phyloP scores from a whole-genome alignment of 2,329 filamentous ascomycete species.

The Diplodia scrobiculata region DNA sequence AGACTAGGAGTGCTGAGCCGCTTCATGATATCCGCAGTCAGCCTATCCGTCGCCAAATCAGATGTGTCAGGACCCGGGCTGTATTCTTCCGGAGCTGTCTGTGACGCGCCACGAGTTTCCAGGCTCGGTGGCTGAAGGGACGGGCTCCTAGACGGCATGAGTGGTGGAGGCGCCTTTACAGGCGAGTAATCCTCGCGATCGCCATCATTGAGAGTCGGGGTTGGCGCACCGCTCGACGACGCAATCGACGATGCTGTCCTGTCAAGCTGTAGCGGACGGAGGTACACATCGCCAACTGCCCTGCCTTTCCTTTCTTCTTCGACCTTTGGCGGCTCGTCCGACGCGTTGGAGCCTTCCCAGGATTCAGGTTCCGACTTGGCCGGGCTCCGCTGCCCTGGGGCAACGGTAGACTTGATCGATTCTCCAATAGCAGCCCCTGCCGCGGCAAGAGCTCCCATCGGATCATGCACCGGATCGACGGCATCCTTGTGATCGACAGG shows the following conservation, averaged over 20 bases:
- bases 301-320: conserved; percentile 28
- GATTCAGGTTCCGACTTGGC: conserved; percentile 29
- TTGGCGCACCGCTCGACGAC: conserved; percentile 48
- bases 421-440: conserved; percentile 54
- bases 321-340: conserved; percentile 19
- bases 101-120: background rate
- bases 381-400: conserved; percentile 35
- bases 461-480: conserved; percentile 44
- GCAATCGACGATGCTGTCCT: conserved; percentile 41
- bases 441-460: conserved; percentile 50
- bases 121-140: conserved; percentile 34
- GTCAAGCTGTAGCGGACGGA: conserved; percentile 46
- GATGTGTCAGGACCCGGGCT: conserved; percentile 58
- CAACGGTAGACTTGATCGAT: conserved; percentile 48
- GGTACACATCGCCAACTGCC: conserved; percentile 41
- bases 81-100: background rate
- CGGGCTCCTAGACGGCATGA: conserved; percentile 38
- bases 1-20: conserved; percentile 55
- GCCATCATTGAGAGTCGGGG: conserved; percentile 43
- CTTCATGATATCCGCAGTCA: conserved; percentile 74
- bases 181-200: conserved; percentile 35
- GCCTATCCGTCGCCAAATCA: conserved; percentile 68
- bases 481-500: conserved; percentile 32
- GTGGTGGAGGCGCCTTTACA: conserved; percentile 35
- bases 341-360: conserved; percentile 31